Percentiles rank a stretch among this genome's conserved stretches.
Conservation (phyloP, 2,329 filamentous ascomycete species). For the Zasmidium angulare region DNA sequence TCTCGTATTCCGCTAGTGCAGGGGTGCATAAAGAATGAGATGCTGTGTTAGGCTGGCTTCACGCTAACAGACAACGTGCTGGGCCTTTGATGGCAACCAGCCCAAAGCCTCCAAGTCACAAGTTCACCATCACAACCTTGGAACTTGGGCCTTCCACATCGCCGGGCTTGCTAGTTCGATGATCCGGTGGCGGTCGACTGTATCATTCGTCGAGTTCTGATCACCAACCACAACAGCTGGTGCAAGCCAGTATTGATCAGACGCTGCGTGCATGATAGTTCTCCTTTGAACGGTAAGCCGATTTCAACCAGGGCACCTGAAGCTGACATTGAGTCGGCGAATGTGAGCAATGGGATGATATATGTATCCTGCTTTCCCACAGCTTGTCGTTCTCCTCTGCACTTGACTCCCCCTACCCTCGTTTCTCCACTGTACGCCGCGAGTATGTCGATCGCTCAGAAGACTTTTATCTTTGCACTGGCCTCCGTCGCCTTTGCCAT, state of each 20-base stretch:
- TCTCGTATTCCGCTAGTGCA: slow-evolving; percentile 5
- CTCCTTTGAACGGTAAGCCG: background rate
- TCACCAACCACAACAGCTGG: slow-evolving; percentile 4
- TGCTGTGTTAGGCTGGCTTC: slow-evolving; percentile 2
- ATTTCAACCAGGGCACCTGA: background rate
- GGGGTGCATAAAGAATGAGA: slow-evolving; percentile 12
- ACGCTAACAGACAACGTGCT: background rate
- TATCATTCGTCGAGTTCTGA: slow-evolving; percentile 12
- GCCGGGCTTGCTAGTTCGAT: background rate
- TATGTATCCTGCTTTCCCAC: slow-evolving; percentile 4
- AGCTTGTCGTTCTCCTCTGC: background rate
- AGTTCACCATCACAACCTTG: background rate
- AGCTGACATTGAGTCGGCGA: background rate
- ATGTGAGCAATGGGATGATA: background rate
- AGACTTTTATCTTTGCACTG: slow-evolving; percentile 5
- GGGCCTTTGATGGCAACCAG: background rate
- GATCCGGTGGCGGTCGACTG: background rate
- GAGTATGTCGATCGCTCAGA: slow-evolving; percentile 6
- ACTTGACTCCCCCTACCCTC: slow-evolving; percentile 3
- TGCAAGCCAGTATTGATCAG: slow-evolving; percentile 4
- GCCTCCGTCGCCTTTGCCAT: slow-evolving; percentile 5
- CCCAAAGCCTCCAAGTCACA: background rate
- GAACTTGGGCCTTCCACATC: background rate
- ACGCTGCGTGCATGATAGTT: slow-evolving; percentile 5
- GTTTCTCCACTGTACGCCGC: slow-evolving; percentile 1